Percentiles rank a stretch among this genome's conserved stretches.
Conservation (phyloP, 2,329 filamentous ascomycete species). For the Boeremia exigua region DNA sequence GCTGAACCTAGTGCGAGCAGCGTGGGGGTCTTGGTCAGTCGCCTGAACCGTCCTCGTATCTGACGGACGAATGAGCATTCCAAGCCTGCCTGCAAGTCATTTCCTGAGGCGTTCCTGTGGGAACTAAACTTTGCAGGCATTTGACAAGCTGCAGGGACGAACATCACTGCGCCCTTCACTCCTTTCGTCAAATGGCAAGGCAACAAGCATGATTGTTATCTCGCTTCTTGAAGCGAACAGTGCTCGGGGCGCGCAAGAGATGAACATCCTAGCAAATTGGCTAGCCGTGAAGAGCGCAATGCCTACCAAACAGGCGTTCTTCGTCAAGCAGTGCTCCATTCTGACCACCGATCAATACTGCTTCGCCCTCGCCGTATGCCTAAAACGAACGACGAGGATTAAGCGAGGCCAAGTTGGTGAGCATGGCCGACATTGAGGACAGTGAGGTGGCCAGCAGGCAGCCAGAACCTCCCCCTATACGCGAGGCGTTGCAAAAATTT, state of each 20-base stretch:
- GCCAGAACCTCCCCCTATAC: slow-evolving; percentile 13
- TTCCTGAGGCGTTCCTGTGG: slow-evolving; percentile 12
- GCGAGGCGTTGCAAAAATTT: slow-evolving; percentile 21
- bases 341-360: slow-evolving; percentile 33
- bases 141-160: slow-evolving; percentile 17
- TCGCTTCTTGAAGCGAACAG: slow-evolving; percentile 24
- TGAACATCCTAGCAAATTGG: slow-evolving; percentile 14
- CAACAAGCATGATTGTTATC: slow-evolving; percentile 33
- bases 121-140: slow-evolving; percentile 19
- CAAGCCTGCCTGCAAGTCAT: slow-evolving; percentile 13
- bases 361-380: slow-evolving; percentile 27
- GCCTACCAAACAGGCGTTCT: slow-evolving; percentile 35
- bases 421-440: slow-evolving; percentile 26
- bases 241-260: slow-evolving; percentile 16
- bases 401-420: slow-evolving; percentile 32
- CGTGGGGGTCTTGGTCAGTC: slow-evolving; percentile 36
- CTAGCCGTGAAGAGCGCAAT: slow-evolving; percentile 25
- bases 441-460: slow-evolving; percentile 28
- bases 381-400: slow-evolving; percentile 23
- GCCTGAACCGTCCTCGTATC: slow-evolving; percentile 14
- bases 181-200: slow-evolving; percentile 22
- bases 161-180: slow-evolving; percentile 8
- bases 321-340: slow-evolving; percentile 8
- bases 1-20: slow-evolving; percentile 29
- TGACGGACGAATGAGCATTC: slow-evolving; percentile 15